Conservation (phyloP, 1,284 basidiomycete genomes). For the Apiotrichum akiyoshidainum region DNA sequence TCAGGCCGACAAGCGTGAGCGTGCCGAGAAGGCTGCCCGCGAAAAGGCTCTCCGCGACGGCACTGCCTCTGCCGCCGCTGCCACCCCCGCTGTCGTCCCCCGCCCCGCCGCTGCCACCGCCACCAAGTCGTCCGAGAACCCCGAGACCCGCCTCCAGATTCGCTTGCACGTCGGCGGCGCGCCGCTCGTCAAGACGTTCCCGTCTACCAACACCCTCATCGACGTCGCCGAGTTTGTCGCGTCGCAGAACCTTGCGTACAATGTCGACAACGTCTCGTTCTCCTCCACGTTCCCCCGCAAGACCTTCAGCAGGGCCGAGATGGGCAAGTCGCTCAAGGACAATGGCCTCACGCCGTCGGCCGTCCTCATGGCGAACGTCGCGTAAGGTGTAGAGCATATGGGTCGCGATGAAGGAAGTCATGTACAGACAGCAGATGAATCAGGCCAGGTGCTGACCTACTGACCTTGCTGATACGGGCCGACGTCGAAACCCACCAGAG, state of each 20-base stretch:
- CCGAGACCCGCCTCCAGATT: slow-evolving; percentile 76
- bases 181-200: slow-evolving; percentile 73
- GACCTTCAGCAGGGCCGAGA: slow-evolving; percentile 43
- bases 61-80: slow-evolving; percentile 43
- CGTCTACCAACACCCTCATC: slow-evolving; percentile 69
- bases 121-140: slow-evolving; percentile 68
- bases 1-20: slow-evolving; percentile 73
- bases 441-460: too few relatives aligned
- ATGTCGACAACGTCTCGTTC: slow-evolving; percentile 71
- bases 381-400: neutral
- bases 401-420: neutral
- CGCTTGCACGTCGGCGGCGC: slow-evolving; percentile 72
- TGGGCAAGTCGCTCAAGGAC: slow-evolving; percentile 46
- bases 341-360: slow-evolving; percentile 51
- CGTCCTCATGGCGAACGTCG: slow-evolving; percentile 39
- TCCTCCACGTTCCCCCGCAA: slow-evolving; percentile 74
- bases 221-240: slow-evolving; percentile 85
- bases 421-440: too few relatives aligned
- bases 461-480: too few relatives aligned
- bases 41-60: slow-evolving; percentile 87
- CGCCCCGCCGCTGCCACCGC: slow-evolving; percentile 32
- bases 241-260: slow-evolving; percentile 64
- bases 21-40: slow-evolving; percentile 78
- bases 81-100: slow-evolving; percentile 48
- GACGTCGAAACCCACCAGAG: too few relatives aligned